A percentile compares a stretch with the other conserved stretches of the same genome.
These are phyloP conservation scores for Wickerhamiella australiensis DNA, from an alignment of 805 yeast genomes.

Conservation along the genomic window DNA sequence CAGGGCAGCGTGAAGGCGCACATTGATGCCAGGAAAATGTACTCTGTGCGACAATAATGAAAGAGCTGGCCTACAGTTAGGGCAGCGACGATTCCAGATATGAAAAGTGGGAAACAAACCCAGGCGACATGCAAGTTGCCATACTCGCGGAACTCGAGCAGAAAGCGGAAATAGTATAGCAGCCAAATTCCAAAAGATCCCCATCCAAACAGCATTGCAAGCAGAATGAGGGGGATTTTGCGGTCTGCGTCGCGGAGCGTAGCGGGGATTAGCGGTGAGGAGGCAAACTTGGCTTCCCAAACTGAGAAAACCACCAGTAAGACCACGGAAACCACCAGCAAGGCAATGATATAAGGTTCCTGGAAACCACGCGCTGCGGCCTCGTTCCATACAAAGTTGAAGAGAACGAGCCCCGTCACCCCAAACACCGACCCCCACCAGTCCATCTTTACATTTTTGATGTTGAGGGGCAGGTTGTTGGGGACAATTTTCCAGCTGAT, in stretches of 20 bases:
- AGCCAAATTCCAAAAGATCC: conserved; percentile 65
- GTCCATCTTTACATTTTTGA: conserved; percentile 29
- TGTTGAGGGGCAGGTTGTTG: conserved; percentile 13
- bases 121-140: conserved; percentile 38
- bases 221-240: conserved; percentile 35
- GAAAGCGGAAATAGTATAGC: conserved; percentile 46
- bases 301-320: conserved; percentile 36
- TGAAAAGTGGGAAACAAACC: conserved; percentile 35
- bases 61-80: conserved; percentile 39
- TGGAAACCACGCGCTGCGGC: conserved; percentile 65
- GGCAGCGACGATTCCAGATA: conserved; percentile 48
- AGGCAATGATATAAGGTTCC: conserved; percentile 42
- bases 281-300: conserved; percentile 37
- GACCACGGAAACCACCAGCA: conserved; percentile 41
- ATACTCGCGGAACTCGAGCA: conserved; percentile 40
- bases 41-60: conserved; percentile 37
- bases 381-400: conserved; percentile 64
- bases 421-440: conserved; percentile 46
- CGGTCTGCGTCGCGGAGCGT: conserved; percentile 36
- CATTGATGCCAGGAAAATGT: conserved; percentile 40
- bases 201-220: conserved; percentile 54
- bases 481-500: conserved; percentile 15
- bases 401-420: conserved; percentile 45
- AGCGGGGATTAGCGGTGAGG: conserved; percentile 44
- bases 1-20: conserved; percentile 44